Evolutionary conservation across 345 rosid species (phyloP).

Genomic region (Aethionema arabicum): DNA sequence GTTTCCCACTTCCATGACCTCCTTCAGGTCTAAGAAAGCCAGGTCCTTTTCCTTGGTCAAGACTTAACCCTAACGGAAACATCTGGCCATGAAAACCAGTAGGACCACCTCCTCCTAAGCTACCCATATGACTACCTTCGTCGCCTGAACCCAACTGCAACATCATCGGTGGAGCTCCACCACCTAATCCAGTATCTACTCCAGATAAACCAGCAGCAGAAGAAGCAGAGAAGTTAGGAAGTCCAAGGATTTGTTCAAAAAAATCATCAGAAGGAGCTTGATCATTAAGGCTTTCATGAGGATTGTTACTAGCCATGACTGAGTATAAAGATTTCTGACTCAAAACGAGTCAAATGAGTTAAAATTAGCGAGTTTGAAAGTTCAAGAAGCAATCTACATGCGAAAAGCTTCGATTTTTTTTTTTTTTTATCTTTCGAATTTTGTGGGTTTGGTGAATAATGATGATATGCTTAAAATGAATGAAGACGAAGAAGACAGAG

Average conservation of each 20-base stretch:
- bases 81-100: slow-evolving; percentile 63
- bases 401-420: slow-evolving; percentile 27
- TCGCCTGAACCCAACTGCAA: slow-evolving; percentile 83
- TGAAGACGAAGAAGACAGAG: slow-evolving; percentile 36
- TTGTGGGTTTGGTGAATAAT: slow-evolving; percentile 9
- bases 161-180: slow-evolving; percentile 67
- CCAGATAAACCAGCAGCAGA: slow-evolving; percentile 55
- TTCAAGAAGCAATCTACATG: slow-evolving; percentile 44
- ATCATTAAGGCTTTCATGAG: slow-evolving; percentile 44
- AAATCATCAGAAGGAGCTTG: slow-evolving; percentile 73
- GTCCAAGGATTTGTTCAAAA: slow-evolving; percentile 84
- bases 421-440: neutral
- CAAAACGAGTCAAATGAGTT: slow-evolving; percentile 36
- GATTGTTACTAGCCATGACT: slow-evolving; percentile 75
- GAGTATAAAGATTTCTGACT: slow-evolving; percentile 12
- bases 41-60: slow-evolving; percentile 83
- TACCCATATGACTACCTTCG: slow-evolving; percentile 49
- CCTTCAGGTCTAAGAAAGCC: slow-evolving; percentile 76
- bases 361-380: slow-evolving; percentile 23
- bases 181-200: slow-evolving; percentile 47
- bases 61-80: slow-evolving; percentile 83
- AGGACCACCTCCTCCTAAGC: slow-evolving; percentile 51
- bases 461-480: slow-evolving; percentile 32
- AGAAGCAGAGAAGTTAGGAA: slow-evolving; percentile 60
- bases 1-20: slow-evolving; percentile 74